These are phyloP conservation scores for Cladosporium sp. DNA, from an alignment of 2,329 filamentous ascomycete species.

Conservation along the genomic window DNA sequence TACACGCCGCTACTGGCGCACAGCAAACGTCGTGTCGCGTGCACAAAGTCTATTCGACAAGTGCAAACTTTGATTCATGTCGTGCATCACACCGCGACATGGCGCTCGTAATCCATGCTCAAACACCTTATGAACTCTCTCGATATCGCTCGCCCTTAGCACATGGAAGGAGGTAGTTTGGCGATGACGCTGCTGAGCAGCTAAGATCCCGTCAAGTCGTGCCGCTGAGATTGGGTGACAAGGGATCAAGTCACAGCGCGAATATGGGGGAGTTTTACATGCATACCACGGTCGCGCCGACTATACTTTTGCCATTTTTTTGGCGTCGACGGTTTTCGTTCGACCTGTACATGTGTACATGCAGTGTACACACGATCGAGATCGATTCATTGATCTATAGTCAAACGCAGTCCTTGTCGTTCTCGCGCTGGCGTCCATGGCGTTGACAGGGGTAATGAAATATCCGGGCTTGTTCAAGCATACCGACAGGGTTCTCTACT, in stretches of 20 bases:
- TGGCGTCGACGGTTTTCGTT: not conserved
- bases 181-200: not conserved
- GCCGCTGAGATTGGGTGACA: not conserved
- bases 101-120: not conserved
- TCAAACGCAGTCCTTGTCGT: not conserved
- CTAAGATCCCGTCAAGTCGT: not conserved
- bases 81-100: not conserved
- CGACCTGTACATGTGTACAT: not conserved
- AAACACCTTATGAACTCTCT: not conserved
- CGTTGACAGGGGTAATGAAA: not conserved
- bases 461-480: not conserved
- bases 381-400: not conserved
- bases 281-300: not conserved
- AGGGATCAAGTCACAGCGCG: not conserved
- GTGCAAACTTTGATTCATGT: not conserved
- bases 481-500: not conserved
- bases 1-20: not conserved
- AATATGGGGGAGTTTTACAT: not conserved
- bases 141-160: not conserved
- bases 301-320: not conserved
- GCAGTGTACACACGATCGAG: not conserved
- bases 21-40: constrained; percentile 11
- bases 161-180: not conserved
- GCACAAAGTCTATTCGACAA: not conserved
- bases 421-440: not conserved